These are phyloP conservation scores for Taphrina flavorubra DNA, from an alignment of 1,139 yeast genomes.

Conservation along the genomic window DNA sequence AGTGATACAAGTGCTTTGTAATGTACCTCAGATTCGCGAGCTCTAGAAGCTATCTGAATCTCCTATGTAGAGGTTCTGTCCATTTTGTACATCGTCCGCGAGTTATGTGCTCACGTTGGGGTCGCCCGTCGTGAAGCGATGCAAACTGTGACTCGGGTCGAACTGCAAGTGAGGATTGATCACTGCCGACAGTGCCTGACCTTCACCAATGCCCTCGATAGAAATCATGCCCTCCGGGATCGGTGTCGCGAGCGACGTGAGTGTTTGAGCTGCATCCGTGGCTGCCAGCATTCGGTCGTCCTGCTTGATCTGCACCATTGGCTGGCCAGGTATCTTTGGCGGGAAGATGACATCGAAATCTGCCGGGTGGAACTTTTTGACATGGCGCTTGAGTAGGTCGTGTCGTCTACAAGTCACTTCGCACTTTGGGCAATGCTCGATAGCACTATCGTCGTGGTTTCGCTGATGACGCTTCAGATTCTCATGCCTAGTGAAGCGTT, in stretches of 20 bases:
- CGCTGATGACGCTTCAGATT: constrained; percentile 36
- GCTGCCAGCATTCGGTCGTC: constrained; percentile 33
- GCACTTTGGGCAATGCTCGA: constrained; percentile 37
- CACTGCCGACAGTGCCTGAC: constrained; percentile 24
- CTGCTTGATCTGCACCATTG: constrained; percentile 21
- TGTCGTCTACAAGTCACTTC: constrained; percentile 35
- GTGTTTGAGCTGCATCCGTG: constrained; percentile 37
- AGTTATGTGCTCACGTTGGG: constrained; percentile 23
- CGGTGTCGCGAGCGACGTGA: constrained; percentile 38
- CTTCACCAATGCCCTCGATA: constrained; percentile 31
- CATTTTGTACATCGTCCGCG: constrained; percentile 19
- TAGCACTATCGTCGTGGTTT: constrained; percentile 38
- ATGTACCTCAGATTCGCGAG: not conserved
- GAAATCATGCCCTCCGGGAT: constrained; percentile 27
- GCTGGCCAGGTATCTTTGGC: constrained; percentile 27
- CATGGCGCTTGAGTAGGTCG: constrained; percentile 37
- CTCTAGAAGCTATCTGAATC: constrained; percentile 10
- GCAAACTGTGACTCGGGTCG: constrained; percentile 29
- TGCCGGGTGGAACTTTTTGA: constrained; percentile 36
- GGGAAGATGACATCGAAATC: constrained; percentile 25
- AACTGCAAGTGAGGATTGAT: constrained; percentile 23
- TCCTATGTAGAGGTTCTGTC: constrained; percentile 15
- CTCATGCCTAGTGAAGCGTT: constrained; percentile 39
- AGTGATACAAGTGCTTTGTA: not conserved
- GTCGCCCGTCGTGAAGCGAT: constrained; percentile 8